Evolutionary conservation across 225 moss, liverwort and hornwort genomes (phyloP), one percentile per base, ranked within the genome.

Genomic region (Straminergon stramineum): DNA sequence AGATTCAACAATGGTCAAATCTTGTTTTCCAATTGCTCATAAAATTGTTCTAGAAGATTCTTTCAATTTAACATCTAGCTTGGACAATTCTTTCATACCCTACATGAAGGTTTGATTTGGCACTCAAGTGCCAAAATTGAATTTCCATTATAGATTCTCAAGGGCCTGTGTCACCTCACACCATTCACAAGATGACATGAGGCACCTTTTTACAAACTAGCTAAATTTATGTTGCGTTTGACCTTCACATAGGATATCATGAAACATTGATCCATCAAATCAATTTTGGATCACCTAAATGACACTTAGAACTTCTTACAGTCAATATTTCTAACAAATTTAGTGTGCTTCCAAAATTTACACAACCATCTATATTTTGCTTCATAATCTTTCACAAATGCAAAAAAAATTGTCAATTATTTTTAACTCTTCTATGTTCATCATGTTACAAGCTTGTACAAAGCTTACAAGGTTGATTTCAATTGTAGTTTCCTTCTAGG

Each of bases 381-480:
- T 30, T 17, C 2, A 7, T 17, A 74, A 51, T 7, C 20, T 19
- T 1, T 19, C 48, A 12, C 4, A 31, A 30, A 18, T 75, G 15
- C 14, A 24, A 73, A 43, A 9, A 27, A 27, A 45, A 11, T 3
- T 48, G 18, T 11, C 6, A 28, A 4, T 10, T 30, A 51, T 75
- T 75, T 75, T 48, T 2, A 1, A 18, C 16, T 32, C 75, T 32
- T 51, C 5, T 7, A 32, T 20, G 7, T 19, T 51, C 20, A 32
- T 51, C 7, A 12, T 51, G 20, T 32, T 6, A 75, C 2, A 12
- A 51, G 6, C 19, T 19, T 51, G 7, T 7, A 23, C 5, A 2
- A 37, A 37, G 9, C 13, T 78, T 78, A 6, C 1, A 26, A 23
- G 15, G 16, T 26, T 0, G 4, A 0, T 79, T 37, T 35, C 0